Base-by-base conservation (phyloP, 805 yeast species). In the Wickerhamomyces chaumierensis region DNA sequence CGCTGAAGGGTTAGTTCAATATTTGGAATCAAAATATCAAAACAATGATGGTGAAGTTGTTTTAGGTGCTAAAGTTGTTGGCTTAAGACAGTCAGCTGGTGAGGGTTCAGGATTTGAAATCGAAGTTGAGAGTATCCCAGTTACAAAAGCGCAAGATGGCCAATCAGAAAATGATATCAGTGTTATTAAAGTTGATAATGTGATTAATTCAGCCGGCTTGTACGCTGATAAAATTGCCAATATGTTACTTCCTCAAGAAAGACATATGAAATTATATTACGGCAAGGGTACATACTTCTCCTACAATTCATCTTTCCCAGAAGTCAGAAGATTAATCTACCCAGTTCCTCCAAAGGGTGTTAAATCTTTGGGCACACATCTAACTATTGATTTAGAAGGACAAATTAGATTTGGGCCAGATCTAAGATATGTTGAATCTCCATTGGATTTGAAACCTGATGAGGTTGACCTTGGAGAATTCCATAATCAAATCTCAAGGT, bases 281-380 rank as follows among this genome's bases (percentile, higher is more conserved):
- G 96, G 90, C 12, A 88, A 85, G 57, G 96, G 96, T 0, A 83
- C 78, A 46, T 87, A 88, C 56, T 88, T 71, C 51, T 62, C 79
- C 3, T 75, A 74, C 42, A 68, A 67, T 20, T 55, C 66, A 2
- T 61, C 68, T 3, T 53, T 55, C 14, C 78, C 81, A 1, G 63
- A 67, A 17, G 73, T 78, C 4, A 53, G 63, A 39, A 61, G 84
- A 41, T 56, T 80, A 27, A 62, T 87, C 1, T 87, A 87, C 55
- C 96, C 96, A 1, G 80, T 85, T 40, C 85, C 86, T 1, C 76
- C 79, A n/a, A 69, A 69, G 6, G 71, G 74, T 38, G 71, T 77
- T 0, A 68, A 81, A n/a, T 82, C 94, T 0, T 62, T 88, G 40
- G 96, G 96, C 0, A 83, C 92, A 0, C 96, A 87, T 61, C 60